phyloP scores from a whole-genome alignment of 139 green algal genomes.

The Zygnema circumcarinatum region DNA sequence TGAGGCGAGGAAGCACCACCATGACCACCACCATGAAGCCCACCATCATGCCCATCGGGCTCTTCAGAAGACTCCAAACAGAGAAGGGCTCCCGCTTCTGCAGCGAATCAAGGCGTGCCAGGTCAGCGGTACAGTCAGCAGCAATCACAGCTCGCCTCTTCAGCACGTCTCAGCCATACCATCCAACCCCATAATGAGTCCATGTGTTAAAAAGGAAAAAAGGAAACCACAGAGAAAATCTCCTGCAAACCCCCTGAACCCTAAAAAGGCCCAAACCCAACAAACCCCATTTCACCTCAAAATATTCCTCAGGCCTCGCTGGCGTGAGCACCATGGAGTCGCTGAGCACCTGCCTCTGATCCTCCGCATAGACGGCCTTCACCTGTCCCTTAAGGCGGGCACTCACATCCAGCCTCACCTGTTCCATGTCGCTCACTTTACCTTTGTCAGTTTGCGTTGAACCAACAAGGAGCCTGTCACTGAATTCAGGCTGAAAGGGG shows the following conservation, averaged over 20 bases:
- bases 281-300: background rate
- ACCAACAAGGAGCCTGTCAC: too few species aligned
- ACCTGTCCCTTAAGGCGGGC: constrained; percentile 6
- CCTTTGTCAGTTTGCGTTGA: too few species aligned
- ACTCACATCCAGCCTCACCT: constrained; percentile 34
- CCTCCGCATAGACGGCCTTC: constrained; percentile 14
- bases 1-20: constrained; percentile 6
- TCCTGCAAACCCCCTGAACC: background rate
- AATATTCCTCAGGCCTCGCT: constrained; percentile 1
- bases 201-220: too few species aligned
- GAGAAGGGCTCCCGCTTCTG: constrained; percentile 30
- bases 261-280: constrained; percentile 1
- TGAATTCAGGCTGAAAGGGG: too few species aligned
- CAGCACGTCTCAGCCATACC: too few species aligned
- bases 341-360: background rate
- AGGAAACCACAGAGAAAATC: too few species aligned
- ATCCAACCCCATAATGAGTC: too few species aligned
- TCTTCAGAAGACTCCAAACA: constrained; percentile 1
- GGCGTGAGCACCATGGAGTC: background rate
- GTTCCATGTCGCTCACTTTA: too few species aligned
- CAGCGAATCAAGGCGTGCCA: constrained; percentile 14
- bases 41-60: constrained; percentile 28
- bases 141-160: too few species aligned
- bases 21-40: constrained; percentile 29
- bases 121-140: background rate